Percentiles rank a stretch among this genome's conserved stretches.
phyloP scores from a whole-genome alignment of 2,329 filamentous ascomycete genomes.

The Paecilomyces formosus region DNA sequence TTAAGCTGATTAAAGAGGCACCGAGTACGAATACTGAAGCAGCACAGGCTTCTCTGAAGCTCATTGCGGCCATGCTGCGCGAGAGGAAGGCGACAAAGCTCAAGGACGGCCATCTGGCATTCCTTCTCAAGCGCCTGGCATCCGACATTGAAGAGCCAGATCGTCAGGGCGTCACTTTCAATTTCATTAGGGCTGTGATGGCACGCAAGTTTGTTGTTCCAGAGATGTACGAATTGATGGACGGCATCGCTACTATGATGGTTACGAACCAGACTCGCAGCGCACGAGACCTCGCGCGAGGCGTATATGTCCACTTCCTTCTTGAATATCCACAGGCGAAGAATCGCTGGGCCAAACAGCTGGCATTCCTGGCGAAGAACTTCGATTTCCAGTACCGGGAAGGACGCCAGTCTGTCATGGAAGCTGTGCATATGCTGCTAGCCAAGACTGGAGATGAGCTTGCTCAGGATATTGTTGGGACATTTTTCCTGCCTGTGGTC shows the following conservation, averaged over 20 bases:
- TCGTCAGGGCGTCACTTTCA: slow-evolving; percentile 87
- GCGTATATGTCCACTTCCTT: slow-evolving; percentile 88
- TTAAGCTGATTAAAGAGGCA: slow-evolving; percentile 69
- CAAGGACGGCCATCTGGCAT: slow-evolving; percentile 74
- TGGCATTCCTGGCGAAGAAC: slow-evolving; percentile 83
- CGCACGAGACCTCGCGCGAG: slow-evolving; percentile 78
- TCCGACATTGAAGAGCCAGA: slow-evolving; percentile 89
- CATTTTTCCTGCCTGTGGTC: slow-evolving; percentile 79
- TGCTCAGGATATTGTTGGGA: slow-evolving; percentile 71
- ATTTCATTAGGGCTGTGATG: slow-evolving; percentile 81
- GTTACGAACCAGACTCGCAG: slow-evolving; percentile 88
- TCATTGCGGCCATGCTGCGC: slow-evolving; percentile 75
- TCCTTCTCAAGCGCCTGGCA: slow-evolving; percentile 72
- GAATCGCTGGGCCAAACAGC: slow-evolving; percentile 79
- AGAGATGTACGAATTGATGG: slow-evolving; percentile 82
- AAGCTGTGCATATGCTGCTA: slow-evolving; percentile 78
- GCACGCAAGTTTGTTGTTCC: slow-evolving; percentile 79
- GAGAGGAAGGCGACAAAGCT: slow-evolving; percentile 70
- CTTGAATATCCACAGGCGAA: slow-evolving; percentile 91
- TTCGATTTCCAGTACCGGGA: slow-evolving; percentile 83
- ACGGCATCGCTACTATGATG: slow-evolving; percentile 86
- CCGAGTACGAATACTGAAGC: slow-evolving; percentile 74
- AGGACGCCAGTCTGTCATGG: slow-evolving; percentile 86
- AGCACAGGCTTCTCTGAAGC: slow-evolving; percentile 79
- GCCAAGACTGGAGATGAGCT: slow-evolving; percentile 76